Evolutionary conservation across 805 yeast genomes (phyloP), one percentile per base, ranked within the genome.

Genomic region (Yueomyces sinensis): DNA sequence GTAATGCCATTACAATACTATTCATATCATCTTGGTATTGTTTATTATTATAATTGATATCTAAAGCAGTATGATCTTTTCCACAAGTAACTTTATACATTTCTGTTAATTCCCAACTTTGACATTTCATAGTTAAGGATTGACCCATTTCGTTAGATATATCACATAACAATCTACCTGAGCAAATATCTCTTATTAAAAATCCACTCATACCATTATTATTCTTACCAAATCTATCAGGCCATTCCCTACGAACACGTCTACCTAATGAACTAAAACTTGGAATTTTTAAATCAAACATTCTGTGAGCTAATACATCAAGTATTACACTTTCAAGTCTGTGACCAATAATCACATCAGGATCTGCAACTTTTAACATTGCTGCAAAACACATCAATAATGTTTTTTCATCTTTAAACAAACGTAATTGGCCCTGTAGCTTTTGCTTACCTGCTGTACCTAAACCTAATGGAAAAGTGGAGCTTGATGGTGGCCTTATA

Each of bases 141-240:
- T 81, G 91, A 32, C 97, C 98, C 75, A 87, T 72, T 49, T 84
- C 95, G 56, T 91, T 91, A 34, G 89, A 84, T 50, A 91, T 74
- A 58, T 91, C 98, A 67, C 95, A 83, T 31, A 89, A 49, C 37
- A 91, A 66, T 46, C 98, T 69, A 27, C 98, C 98, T 27, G 86
- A 74, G 49, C 79, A 69, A 16, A 83, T 68, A 37, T 82, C 86
- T 33, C 80, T 65, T 14, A 82, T 65, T 29, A 70, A 66, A 44
- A 72, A 66, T 42, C 63, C 70, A 39, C 64, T 67, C 52, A 74
- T 67, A 36, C 65, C 67, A 27, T 65, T 62, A 32, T 64, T 65
- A 15, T 65, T 63, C 37, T 67, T 67, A 22, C 77, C 82, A 52
- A 78, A 76, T 42, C 68, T 68, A 19, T 73, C 79, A 1, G 95